Conservation (phyloP, 164 flowering plant genomes). For the Litsea cubeba region DNA sequence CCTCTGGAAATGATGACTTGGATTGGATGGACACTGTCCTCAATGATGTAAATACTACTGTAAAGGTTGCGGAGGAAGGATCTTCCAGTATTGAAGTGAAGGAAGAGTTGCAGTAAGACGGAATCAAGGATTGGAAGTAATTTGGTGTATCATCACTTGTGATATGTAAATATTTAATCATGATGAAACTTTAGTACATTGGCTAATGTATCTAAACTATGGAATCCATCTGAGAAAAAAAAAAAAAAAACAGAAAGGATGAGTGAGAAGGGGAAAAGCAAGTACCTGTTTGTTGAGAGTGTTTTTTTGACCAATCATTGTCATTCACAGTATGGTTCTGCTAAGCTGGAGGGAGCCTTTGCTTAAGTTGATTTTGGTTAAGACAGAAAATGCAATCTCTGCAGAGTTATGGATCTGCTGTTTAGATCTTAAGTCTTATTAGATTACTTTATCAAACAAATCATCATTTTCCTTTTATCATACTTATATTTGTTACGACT, state of each 20-base stretch:
- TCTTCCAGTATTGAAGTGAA: constrained; percentile 7
- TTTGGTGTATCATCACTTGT: neutral
- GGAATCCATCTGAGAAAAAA: neutral
- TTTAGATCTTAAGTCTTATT: neutral
- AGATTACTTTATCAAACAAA: neutral
- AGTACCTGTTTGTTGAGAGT: neutral
- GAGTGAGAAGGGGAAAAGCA: neutral
- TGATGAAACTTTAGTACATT: neutral
- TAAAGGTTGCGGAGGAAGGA: neutral
- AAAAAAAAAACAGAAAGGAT: too few relatives aligned
- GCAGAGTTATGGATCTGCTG: neutral
- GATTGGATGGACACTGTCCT: constrained; percentile 11
- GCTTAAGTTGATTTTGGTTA: neutral
- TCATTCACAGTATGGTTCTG: neutral
- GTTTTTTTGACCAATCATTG: neutral
- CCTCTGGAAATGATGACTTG: constrained; percentile 2
- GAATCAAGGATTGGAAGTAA: neutral
- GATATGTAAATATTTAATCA: too few relatives aligned
- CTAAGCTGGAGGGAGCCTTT: neutral
- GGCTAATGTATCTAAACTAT: neutral
- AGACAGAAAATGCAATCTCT: neutral
- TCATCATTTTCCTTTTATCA: neutral
- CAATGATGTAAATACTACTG: neutral
- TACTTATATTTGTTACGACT: too few relatives aligned
- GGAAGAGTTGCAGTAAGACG: constrained; percentile 8